Evolutionary conservation across 306 rosid species (phyloP).

Genomic region (Dryas alaskensis): DNA sequence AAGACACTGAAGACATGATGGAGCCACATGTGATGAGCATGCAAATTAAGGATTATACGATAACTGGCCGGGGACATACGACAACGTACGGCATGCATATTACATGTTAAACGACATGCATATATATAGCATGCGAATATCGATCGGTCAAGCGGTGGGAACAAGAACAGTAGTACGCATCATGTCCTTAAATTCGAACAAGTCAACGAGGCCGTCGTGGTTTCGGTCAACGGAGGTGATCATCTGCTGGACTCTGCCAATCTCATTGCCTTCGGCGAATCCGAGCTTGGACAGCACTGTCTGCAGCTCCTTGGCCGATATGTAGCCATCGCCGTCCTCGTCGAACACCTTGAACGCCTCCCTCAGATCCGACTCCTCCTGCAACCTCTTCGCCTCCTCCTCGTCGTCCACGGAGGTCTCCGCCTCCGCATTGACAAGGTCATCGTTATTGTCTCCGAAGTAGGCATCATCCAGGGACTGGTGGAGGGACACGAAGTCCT

Average conservation of each 20-base stretch:
- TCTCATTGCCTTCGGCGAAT: conserved; percentile 54
- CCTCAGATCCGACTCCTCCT: conserved; percentile 56
- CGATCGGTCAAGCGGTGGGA: conserved; percentile 18
- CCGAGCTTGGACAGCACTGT: conserved; percentile 69
- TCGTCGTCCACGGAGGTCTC: background rate
- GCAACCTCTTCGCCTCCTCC: conserved; percentile 15
- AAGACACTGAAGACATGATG: too few species aligned
- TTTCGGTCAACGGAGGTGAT: conserved; percentile 70
- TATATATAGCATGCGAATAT: too few species aligned
- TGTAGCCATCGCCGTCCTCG: conserved; percentile 76
- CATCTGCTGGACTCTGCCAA: conserved; percentile 65
- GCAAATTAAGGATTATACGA: too few species aligned
- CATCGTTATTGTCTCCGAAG: conserved; percentile 25
- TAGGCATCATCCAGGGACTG: conserved; percentile 54
- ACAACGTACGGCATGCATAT: too few species aligned
- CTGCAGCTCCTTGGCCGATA: conserved; percentile 75
- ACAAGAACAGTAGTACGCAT: conserved; percentile 52
- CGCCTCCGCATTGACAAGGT: background rate
- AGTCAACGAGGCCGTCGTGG: conserved; percentile 76
- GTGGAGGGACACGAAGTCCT: conserved; percentile 58
- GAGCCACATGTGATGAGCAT: too few species aligned
- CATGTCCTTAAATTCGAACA: conserved; percentile 80
- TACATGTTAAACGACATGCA: too few species aligned
- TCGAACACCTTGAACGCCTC: conserved; percentile 96
- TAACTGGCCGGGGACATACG: too few species aligned